phyloP scores from a whole-genome alignment of 2,329 filamentous ascomycete species.

The Podosphaera aphanis region DNA sequence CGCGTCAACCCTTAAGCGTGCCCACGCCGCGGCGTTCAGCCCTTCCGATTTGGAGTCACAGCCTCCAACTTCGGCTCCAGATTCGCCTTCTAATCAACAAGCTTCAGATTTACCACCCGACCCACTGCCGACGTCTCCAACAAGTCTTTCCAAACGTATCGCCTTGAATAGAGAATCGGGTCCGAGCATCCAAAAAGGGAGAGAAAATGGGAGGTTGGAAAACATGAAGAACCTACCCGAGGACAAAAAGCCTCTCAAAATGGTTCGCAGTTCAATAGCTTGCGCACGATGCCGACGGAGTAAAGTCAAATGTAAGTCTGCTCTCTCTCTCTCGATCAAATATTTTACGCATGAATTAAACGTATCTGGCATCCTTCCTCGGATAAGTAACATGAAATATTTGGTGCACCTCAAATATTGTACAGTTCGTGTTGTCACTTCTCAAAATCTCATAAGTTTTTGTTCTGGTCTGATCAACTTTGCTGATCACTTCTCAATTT shows the following conservation, averaged over 20 bases:
- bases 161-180: slow-evolving; percentile 8
- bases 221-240: slow-evolving; percentile 17
- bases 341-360: neutral
- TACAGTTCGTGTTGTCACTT: no score
- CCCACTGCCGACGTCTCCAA: slow-evolving; percentile 14
- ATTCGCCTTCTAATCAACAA: slow-evolving; percentile 1
- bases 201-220: slow-evolving; percentile 12
- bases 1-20: slow-evolving; percentile 14
- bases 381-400: no score
- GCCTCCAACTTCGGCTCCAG: neutral
- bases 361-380: no score
- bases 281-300: slow-evolving; percentile 54
- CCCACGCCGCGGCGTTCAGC: slow-evolving; percentile 15
- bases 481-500: slow-evolving; percentile 2
- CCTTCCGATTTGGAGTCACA: neutral
- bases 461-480: neutral
- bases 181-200: slow-evolving; percentile 7
- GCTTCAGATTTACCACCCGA: slow-evolving; percentile 6
- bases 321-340: neutral
- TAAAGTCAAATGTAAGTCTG: slow-evolving; percentile 58
- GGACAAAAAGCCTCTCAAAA: slow-evolving; percentile 22
- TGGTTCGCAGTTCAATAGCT: slow-evolving; percentile 58
- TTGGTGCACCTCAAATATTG: no score
- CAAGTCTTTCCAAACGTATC: slow-evolving; percentile 9
- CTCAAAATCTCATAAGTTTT: no score